Conservation (phyloP, 768 basidiomycete genomes). For the Trametes cingulata region DNA sequence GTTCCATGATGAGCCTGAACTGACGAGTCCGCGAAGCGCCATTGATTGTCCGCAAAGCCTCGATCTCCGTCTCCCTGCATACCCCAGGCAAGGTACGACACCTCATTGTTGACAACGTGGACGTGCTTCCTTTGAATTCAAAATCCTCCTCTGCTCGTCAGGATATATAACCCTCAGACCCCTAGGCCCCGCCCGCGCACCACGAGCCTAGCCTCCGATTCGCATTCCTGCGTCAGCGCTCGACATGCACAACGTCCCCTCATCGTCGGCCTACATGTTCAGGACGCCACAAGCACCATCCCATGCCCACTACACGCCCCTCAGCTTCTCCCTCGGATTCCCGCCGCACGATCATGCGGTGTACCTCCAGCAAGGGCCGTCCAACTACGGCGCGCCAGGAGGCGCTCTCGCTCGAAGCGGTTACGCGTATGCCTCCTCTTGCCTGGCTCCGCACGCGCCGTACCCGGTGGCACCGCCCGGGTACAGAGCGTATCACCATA, state of each 20-base stretch:
- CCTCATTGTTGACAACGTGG: constrained; percentile 23
- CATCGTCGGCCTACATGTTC: constrained; percentile 12
- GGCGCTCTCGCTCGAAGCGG: constrained; percentile 14
- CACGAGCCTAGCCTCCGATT: constrained; percentile 14
- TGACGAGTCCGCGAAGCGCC: background rate
- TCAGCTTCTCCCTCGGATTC: constrained; percentile 28
- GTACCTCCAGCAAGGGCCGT: constrained; percentile 14
- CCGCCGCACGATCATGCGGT: constrained; percentile 18
- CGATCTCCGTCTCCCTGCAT: constrained; percentile 13
- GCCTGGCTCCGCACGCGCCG: constrained; percentile 5
- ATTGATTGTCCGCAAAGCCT: constrained; percentile 9
- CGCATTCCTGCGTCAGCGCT: background rate
- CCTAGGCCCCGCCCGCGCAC: constrained; percentile 18
- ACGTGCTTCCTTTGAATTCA: constrained; percentile 20
- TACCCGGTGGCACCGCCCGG: constrained; percentile 12
- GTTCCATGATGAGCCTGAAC: background rate
- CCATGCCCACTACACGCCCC: constrained; percentile 21
- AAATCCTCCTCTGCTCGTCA: constrained; percentile 4
- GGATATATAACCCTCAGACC: constrained; percentile 22
- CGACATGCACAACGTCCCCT: constrained; percentile 17
- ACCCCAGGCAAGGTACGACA: background rate
- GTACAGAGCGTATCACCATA: constrained; percentile 14
- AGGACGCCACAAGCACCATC: constrained; percentile 15
- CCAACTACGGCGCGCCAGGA: constrained; percentile 22
- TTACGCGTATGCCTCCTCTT: constrained; percentile 22